Evolutionary conservation across 1,139 yeast genomes (phyloP), one percentile per base, ranked within the genome.

Genomic region (Chernovozyma sophiae-reginae): DNA sequence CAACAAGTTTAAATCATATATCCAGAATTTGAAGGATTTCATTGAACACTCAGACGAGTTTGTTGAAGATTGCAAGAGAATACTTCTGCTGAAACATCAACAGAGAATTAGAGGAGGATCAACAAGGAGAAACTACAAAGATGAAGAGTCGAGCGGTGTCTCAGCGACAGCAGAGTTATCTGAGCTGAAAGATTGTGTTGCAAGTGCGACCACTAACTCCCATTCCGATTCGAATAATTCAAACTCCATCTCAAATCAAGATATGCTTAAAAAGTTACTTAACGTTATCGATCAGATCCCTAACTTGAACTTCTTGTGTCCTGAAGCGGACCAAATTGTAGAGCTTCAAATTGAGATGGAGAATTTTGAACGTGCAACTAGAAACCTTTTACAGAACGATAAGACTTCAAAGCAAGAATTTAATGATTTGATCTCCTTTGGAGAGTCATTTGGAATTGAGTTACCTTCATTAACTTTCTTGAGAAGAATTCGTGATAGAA

Each of bases 311-410:
- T 76, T 83, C 40, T 56, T 68, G 3, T 63, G 79, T 26, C 68
- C 77, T 1, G 92, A 83, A 51, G 67, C 79, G 40, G 81, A 74
- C n/a, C 80, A 74, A 46, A 57, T 84, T 7, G 44, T 71, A 10
- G 82, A 76, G 43, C 68, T 80, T 36, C 72, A 73, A 17, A 57
- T 52, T 26, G 84, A 79, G 45, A 70, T 84, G 32, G 69, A 67
- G 36, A 68, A 68, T 34, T 84, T 73, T 53, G 80, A 76, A 43
- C 56, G 65, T 31, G 71, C 74, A 11, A 77, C 78, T 22, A 53
- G 74, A 14, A 46, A 55, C 4, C 57, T 72, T 18, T 46, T 69
- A 11, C 46, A 60, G 1, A 65, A 53, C 38, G 49, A 49, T 13
- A 47, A 49, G 30, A 43, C 42, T 17, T 45, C 65, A 0, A 33